Conservation (phyloP, 2,329 filamentous ascomycete genomes). For the Lecanicillium sp. region DNA sequence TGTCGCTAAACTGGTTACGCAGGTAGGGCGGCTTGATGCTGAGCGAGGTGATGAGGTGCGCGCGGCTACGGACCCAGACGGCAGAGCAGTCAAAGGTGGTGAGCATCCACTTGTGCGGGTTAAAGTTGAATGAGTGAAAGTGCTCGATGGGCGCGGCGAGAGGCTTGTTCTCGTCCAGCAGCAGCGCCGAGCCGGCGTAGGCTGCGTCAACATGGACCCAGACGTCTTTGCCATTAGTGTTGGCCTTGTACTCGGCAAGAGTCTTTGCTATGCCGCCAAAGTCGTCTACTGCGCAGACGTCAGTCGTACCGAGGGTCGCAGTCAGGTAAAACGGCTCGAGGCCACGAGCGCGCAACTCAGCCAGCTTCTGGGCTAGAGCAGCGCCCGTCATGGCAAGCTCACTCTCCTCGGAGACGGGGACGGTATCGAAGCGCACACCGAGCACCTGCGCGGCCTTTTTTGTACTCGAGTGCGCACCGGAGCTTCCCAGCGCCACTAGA, state of each 20-base stretch:
- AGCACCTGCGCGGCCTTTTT: slow-evolving; percentile 83
- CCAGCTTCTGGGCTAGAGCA: slow-evolving; percentile 52
- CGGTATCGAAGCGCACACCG: slow-evolving; percentile 69
- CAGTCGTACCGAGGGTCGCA: slow-evolving; percentile 75
- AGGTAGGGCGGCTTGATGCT: slow-evolving; percentile 76
- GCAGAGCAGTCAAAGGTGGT: slow-evolving; percentile 85
- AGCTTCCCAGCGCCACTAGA: slow-evolving; percentile 72
- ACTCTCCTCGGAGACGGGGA: slow-evolving; percentile 53
- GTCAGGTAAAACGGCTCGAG: slow-evolving; percentile 84
- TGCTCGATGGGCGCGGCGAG: slow-evolving; percentile 51
- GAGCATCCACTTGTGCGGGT: slow-evolving; percentile 96
- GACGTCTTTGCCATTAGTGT: slow-evolving; percentile 41
- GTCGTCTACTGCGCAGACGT: slow-evolving; percentile 80
- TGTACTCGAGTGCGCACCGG: slow-evolving; percentile 73
- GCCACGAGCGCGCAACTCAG: slow-evolving; percentile 56
- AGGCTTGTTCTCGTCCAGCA: slow-evolving; percentile 73
- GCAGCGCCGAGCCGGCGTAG: slow-evolving; percentile 78
- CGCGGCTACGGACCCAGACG: slow-evolving; percentile 68
- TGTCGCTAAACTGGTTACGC: slow-evolving; percentile 69
- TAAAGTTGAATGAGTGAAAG: slow-evolving; percentile 88
- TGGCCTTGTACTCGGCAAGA: slow-evolving; percentile 22
- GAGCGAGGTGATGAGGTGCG: slow-evolving; percentile 70
- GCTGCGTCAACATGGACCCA: slow-evolving; percentile 95
- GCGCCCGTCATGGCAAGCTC: slow-evolving; percentile 63
- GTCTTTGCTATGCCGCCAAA: slow-evolving; percentile 57